Evolutionary conservation across 768 basidiomycete species (phyloP), one percentile per base, ranked within the genome.

Genomic region (Russula vinacea): DNA sequence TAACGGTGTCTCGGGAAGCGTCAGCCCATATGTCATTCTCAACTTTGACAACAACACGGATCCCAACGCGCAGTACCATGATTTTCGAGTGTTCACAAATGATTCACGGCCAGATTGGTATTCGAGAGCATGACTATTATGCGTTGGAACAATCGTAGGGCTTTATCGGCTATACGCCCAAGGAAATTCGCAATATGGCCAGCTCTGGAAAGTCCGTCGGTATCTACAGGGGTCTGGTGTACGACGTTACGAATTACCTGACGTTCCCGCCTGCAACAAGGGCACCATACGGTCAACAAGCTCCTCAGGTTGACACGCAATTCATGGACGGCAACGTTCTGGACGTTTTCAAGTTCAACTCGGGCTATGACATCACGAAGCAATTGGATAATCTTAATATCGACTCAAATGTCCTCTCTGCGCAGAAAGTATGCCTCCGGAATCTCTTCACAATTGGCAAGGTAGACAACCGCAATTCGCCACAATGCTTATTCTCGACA

Each of bases 91-190:
- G 0, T 87, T 80, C 72, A 89, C 87, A 40, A 89, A 87, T 64
- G 96, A 98, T 71, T 88, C 89, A 0, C 85, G 97, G 10, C 96
- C 97, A 0, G 97, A 99, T 72, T 99, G 97, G 97, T 99, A 98
- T 94, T 90, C 68, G 90, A 98, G 77, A 81, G 79, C 64, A 98
- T 99, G 97, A 90, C 91, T 3, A 74, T 83, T 72, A 88, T 99
- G 89, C 90, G 97, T 8, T 97, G 89, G 80, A 88, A 85, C 58
- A 85, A 85, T 69, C 90, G 96, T 44, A 83, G 86, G 97, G 97
- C 0, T 98, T 95, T 73, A 71, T 96, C 56, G 96, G 94, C 0
- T 89, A 84, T 72, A 90, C 90, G 0, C 85, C 87, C 17, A 83
- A 83, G 71, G 86, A 89, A 65, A 83, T 97, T 72, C 80, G 78